A percentile compares a stretch with the other conserved stretches of the same genome.
phyloP scores from a whole-genome alignment of 192 early-diverging fungal genomes.

The Mortierella antarctica region DNA sequence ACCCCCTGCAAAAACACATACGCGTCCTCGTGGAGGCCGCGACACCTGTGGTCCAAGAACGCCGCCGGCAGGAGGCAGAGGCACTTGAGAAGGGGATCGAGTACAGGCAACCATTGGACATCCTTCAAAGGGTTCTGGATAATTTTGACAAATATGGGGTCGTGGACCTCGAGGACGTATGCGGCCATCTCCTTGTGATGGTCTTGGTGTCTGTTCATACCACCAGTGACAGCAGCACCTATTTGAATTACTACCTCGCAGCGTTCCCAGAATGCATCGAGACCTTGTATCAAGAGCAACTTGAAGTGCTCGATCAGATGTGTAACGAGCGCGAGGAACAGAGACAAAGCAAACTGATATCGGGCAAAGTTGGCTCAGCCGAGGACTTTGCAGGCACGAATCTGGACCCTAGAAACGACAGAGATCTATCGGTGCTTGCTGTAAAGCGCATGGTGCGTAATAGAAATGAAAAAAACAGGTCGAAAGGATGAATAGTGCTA shows the following conservation, averaged over 20 bases:
- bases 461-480: too few relatives aligned
- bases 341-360: neutral
- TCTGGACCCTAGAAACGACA: conserved; percentile 10
- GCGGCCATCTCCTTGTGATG: conserved; percentile 29
- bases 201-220: conserved; percentile 45
- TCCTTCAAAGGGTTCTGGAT: conserved; percentile 44
- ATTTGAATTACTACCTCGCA: conserved; percentile 29
- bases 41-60: conserved; percentile 15
- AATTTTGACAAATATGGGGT: conserved; percentile 22
- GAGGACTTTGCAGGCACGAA: neutral
- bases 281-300: conserved; percentile 31
- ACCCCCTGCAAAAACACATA: conserved; percentile 12
- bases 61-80: conserved; percentile 5
- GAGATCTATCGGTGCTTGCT: conserved; percentile 5
- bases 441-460: conserved; percentile 41
- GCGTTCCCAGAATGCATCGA: conserved; percentile 23
- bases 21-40: conserved; percentile 8
- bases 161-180: conserved; percentile 21
- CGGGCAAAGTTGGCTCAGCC: neutral
- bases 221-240: conserved; percentile 20
- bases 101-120: conserved; percentile 26
- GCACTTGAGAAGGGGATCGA: conserved; percentile 5
- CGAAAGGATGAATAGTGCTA: too few relatives aligned
- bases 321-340: conserved; percentile 15
- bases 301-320: conserved; percentile 15